Conservation (phyloP, 257 asterid genomes). For the Solanum piurae region DNA sequence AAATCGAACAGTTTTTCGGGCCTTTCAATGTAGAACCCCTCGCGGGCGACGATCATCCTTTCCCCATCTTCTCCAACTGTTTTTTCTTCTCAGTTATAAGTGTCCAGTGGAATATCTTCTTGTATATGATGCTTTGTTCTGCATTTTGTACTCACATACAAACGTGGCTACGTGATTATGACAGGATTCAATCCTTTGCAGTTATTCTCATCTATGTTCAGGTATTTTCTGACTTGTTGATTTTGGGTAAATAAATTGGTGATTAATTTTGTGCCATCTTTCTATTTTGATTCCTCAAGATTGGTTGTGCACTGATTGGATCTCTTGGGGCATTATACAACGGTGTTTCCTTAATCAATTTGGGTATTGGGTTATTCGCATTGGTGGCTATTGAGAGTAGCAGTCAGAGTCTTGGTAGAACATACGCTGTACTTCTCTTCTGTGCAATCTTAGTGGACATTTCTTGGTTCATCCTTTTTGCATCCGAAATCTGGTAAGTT, state of each 20-base stretch:
- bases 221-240: neutral
- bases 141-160: slow-evolving; percentile 48
- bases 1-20: neutral
- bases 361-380: slow-evolving; percentile 72
- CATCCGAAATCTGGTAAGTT: slow-evolving; percentile 52
- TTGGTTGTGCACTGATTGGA: slow-evolving; percentile 81
- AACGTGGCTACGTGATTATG: slow-evolving; percentile 80
- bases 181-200: slow-evolving; percentile 71
- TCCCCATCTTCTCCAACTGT: neutral
- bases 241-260: neutral
- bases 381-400: slow-evolving; percentile 89
- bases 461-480: slow-evolving; percentile 72
- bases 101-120: neutral
- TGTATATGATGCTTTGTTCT: slow-evolving; percentile 51
- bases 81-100: neutral
- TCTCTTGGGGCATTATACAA: slow-evolving; percentile 81
- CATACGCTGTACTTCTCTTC: slow-evolving; percentile 75
- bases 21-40: slow-evolving; percentile 2
- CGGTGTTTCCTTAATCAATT: slow-evolving; percentile 59
- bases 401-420: slow-evolving; percentile 83
- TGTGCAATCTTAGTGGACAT: slow-evolving; percentile 66
- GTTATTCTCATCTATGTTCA: slow-evolving; percentile 66
- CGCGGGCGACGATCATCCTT: neutral
- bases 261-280: neutral
- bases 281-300: slow-evolving; percentile 17